phyloP scores from a whole-genome alignment of 2,329 filamentous ascomycete genomes.

The Hyphodiscus sp. region DNA sequence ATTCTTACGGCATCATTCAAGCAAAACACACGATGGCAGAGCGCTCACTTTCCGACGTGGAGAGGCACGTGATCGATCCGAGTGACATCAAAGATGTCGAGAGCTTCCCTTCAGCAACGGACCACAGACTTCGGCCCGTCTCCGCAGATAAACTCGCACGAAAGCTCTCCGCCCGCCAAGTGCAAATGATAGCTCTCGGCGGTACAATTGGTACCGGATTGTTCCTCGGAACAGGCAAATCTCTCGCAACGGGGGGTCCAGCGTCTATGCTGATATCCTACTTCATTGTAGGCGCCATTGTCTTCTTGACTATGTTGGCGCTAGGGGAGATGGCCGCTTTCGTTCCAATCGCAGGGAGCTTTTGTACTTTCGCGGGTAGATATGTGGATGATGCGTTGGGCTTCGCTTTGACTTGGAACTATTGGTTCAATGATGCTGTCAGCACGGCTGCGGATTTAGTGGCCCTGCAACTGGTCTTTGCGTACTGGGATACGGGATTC shows the following conservation, averaged over 20 bases:
- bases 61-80: neutral
- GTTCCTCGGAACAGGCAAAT: conserved; percentile 56
- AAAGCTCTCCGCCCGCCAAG: conserved; percentile 53
- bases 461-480: conserved; percentile 48
- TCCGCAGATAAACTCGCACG: conserved; percentile 38
- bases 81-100: conserved; percentile 4
- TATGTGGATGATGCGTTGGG: conserved; percentile 49
- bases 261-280: conserved; percentile 53
- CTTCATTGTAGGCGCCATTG: conserved; percentile 48
- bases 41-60: neutral
- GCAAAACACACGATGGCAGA: neutral
- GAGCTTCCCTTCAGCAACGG: neutral
- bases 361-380: conserved; percentile 48
- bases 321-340: conserved; percentile 57
- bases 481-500: conserved; percentile 57
- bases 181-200: conserved; percentile 53
- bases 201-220: conserved; percentile 55
- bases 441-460: conserved; percentile 55
- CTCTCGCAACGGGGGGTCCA: conserved; percentile 52
- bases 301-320: conserved; percentile 52
- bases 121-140: conserved; percentile 6
- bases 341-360: conserved; percentile 46
- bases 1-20: neutral
- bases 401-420: conserved; percentile 50
- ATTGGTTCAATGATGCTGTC: conserved; percentile 62